A percentile compares a stretch with the other conserved stretches of the same genome.
phyloP scores from a whole-genome alignment of 2,329 filamentous ascomycete genomes.

The Bertia moriformis region DNA sequence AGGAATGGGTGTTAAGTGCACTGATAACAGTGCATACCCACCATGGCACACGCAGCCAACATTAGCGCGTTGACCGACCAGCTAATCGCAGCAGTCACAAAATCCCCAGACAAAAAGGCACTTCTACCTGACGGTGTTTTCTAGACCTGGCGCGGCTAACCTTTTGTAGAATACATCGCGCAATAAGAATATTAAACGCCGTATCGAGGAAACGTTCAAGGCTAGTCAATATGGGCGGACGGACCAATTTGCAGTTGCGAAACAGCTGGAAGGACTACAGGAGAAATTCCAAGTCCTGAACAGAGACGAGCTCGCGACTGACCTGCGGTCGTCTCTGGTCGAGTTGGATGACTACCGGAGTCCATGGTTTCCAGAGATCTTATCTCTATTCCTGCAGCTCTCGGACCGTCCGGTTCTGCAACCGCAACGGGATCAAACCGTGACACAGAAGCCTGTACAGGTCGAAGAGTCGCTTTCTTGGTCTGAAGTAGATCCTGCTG shows the following conservation, averaged over 20 bases:
- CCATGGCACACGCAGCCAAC: neutral
- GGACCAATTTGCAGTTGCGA: neutral
- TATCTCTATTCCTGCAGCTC: neutral
- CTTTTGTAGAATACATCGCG: neutral
- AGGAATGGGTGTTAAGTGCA: too few relatives aligned
- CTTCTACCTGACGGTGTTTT: too few relatives aligned
- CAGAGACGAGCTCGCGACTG: neutral
- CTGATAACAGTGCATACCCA: too few relatives aligned
- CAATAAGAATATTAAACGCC: neutral
- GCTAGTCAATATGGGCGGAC: neutral
- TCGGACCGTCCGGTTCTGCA: neutral
- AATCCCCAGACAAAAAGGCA: too few relatives aligned
- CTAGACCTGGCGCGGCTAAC: too few relatives aligned
- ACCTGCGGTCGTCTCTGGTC: neutral
- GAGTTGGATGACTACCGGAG: neutral
- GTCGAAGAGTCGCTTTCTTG: neutral
- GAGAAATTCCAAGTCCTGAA: slow-evolving; percentile 1
- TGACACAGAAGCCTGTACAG: neutral
- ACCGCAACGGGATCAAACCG: neutral
- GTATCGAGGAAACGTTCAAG: neutral
- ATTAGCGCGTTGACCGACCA: neutral
- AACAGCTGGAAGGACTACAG: neutral
- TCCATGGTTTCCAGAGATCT: neutral
- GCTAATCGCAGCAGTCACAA: neutral
- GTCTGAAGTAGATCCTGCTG: neutral